These are phyloP conservation scores for Nematodospora valgi DNA, from an alignment of 805 yeast species.

Conservation along the genomic window DNA sequence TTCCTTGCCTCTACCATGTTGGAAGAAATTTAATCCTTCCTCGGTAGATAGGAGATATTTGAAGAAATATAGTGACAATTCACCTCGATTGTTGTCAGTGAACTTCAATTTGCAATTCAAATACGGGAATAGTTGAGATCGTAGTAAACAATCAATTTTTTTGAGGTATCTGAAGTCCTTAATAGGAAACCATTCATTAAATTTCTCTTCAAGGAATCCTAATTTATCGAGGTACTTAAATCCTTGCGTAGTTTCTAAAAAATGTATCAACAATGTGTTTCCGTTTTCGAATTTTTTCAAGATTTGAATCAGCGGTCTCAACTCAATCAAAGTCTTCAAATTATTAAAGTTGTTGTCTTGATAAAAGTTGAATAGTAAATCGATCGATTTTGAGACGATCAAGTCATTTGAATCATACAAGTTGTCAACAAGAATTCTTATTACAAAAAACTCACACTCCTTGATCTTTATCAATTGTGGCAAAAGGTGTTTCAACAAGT, in stretches of 20 bases:
- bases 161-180: conserved; percentile 44
- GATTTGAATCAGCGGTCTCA: conserved; percentile 52
- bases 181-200: conserved; percentile 61
- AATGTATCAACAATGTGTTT: conserved; percentile 50
- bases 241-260: conserved; percentile 67
- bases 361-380: conserved; percentile 19
- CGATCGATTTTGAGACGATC: conserved; percentile 19
- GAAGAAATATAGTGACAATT: conserved; percentile 49
- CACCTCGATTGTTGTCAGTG: neutral
- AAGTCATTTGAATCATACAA: conserved; percentile 55
- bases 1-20: conserved; percentile 37
- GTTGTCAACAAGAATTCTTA: conserved; percentile 58
- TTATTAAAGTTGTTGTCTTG: conserved; percentile 29
- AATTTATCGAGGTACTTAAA: conserved; percentile 58
- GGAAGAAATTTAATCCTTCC: conserved; percentile 68
- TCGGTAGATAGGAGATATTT: conserved; percentile 76
- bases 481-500: conserved; percentile 54
- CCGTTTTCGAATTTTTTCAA: conserved; percentile 27
- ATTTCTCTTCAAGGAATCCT: conserved; percentile 61
- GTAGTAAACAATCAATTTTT: conserved; percentile 43
- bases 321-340: conserved; percentile 47
- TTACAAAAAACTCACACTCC: conserved; percentile 45
- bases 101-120: conserved; percentile 2
- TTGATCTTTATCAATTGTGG: conserved; percentile 33
- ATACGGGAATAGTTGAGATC: conserved; percentile 21